phyloP scores from a whole-genome alignment of 2,329 filamentous ascomycete genomes.

The Eutypella sp. region DNA sequence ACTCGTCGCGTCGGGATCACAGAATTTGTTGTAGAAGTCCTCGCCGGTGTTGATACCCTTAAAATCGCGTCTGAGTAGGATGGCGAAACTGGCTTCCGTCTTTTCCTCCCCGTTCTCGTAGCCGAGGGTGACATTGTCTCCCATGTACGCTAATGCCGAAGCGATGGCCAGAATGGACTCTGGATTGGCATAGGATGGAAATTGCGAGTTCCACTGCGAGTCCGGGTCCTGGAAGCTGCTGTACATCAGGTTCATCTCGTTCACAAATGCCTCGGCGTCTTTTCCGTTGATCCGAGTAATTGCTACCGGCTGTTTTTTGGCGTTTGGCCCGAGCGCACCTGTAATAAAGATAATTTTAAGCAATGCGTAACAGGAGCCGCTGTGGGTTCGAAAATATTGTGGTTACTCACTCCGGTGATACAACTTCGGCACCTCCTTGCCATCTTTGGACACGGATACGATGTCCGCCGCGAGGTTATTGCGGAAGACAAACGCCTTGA shows the following conservation, averaged over 20 bases:
- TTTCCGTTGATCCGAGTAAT: slow-evolving; percentile 53
- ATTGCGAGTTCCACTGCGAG: slow-evolving; percentile 42
- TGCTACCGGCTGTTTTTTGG: slow-evolving; percentile 34
- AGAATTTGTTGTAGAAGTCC: slow-evolving; percentile 32
- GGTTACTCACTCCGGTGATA: slow-evolving; percentile 42
- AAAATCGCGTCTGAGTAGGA: slow-evolving; percentile 18
- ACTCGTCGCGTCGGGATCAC: slow-evolving; percentile 17
- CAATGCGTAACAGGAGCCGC: neutral
- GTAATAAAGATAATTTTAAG: slow-evolving; percentile 15
- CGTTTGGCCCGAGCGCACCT: slow-evolving; percentile 13
- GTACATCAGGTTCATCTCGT: slow-evolving; percentile 38
- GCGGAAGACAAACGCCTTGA: slow-evolving; percentile 46
- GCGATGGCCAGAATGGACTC: slow-evolving; percentile 15
- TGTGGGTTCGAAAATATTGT: neutral
- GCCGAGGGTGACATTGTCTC: slow-evolving; percentile 24
- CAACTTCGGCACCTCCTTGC: slow-evolving; percentile 51
- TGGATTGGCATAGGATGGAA: slow-evolving; percentile 23
- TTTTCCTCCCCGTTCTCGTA: slow-evolving; percentile 28
- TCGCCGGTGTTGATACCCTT: slow-evolving; percentile 27
- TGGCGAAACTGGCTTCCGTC: slow-evolving; percentile 21
- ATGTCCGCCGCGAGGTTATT: slow-evolving; percentile 32
- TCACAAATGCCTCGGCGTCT: slow-evolving; percentile 44
- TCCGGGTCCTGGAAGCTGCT: slow-evolving; percentile 51
- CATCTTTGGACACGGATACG: slow-evolving; percentile 58
- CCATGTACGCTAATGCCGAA: slow-evolving; percentile 21